Conservation (phyloP, 2,329 filamentous ascomycete species). For the Alternaria hordeiaustralica region DNA sequence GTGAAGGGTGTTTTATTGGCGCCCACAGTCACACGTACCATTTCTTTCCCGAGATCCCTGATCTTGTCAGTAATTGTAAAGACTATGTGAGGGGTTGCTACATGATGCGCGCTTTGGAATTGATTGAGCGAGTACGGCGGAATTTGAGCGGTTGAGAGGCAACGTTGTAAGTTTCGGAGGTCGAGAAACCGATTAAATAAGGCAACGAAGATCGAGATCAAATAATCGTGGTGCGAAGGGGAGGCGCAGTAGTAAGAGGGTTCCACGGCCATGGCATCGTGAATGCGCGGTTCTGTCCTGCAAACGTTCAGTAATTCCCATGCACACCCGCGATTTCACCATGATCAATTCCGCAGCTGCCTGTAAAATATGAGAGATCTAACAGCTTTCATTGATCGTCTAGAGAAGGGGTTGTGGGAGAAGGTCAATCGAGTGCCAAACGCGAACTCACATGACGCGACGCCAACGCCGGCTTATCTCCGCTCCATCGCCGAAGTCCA, state of each 20-base stretch:
- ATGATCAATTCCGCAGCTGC: background rate
- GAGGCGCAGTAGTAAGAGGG: background rate
- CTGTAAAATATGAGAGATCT: background rate
- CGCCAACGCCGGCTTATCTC: conserved; percentile 11
- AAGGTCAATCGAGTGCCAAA: background rate
- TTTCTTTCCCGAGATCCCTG: background rate
- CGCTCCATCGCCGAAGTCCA: conserved; percentile 10
- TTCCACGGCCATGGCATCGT: background rate
- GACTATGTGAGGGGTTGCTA: background rate
- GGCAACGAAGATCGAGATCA: background rate
- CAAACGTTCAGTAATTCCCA: background rate
- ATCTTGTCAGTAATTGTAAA: background rate
- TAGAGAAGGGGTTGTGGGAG: background rate
- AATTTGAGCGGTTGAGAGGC: background rate
- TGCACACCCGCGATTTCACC: background rate
- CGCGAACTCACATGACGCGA: conserved; percentile 6
- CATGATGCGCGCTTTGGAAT: background rate
- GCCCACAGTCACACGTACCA: background rate
- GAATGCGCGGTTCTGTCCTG: background rate
- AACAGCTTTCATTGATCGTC: background rate
- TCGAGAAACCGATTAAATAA: background rate
- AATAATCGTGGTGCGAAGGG: background rate
- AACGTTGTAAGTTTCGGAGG: background rate
- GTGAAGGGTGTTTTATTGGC: background rate
- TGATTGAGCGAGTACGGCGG: background rate